Base-by-base conservation (phyloP, 352 stramenopile genomes). In the Pythium insidiosum region DNA sequence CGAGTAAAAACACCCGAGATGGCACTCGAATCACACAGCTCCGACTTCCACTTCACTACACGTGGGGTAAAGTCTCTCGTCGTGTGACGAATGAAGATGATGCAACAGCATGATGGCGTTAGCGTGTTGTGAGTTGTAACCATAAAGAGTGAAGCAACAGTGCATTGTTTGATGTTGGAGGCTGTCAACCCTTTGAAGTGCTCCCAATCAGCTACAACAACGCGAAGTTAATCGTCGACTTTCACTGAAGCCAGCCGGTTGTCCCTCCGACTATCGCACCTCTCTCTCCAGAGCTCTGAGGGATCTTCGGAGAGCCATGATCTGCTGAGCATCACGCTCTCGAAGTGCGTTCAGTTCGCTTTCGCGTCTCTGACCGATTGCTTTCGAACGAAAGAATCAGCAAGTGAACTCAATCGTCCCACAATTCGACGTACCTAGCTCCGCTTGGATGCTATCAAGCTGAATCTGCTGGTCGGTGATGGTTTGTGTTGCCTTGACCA, bases 21-120 rank as follows among this genome's bases (percentile, higher is more conserved):
- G 77, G 77, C n/a, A 83, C 69, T 18, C 65, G 77, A 2, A 54
- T 87, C 42, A 89, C 77, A 12, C 72, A 87, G 45, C 48, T 88
- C 33, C 69, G 76, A 1, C 30, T 85, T 31, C 73, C 76, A 6
- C 33, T 86, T 4, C 71, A 86, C 52, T 86, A 83, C 47, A 66
- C 76, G 35, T 87, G 64, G 64, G n/a, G 55, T 5, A 72, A 71
- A 35, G 48, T 64, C 20, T 47, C 47, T 21, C 47, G 48, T n/a
- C 61, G 63, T 20, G 57, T 74, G 15, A 74, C 63, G 0, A 56
- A 42, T 2, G 58, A 78, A 41, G 31, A 57, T 13, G 46, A 61
- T 5, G 66, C 66, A 15, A 65, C 42, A 7, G 44, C 38, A 3
- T 58, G 25, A 58, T 11, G 16, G 22, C 22, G 20, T 34, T 22